These are phyloP conservation scores for Rhodomyrtus tomentosa DNA, from an alignment of 345 rosid species.

Conservation along the genomic window DNA sequence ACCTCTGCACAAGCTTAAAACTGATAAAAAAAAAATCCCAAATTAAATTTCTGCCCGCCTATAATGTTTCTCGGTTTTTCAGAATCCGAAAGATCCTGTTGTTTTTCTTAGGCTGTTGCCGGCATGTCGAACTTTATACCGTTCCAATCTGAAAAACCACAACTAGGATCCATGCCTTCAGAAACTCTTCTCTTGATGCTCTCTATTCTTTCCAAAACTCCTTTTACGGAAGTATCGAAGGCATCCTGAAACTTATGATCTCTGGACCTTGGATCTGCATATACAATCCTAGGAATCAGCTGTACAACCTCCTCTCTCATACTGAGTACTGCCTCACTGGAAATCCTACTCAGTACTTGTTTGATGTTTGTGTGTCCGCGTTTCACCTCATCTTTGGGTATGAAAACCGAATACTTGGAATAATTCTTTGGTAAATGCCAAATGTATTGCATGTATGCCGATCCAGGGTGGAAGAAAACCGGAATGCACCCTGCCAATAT, in stretches of 20 bases:
- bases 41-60: not conserved
- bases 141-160: slow-evolving; percentile 7
- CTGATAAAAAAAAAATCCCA: not conserved
- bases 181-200: slow-evolving; percentile 4
- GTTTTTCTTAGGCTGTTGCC: not conserved
- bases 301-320: slow-evolving; percentile 36
- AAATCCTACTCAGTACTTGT: slow-evolving; percentile 11
- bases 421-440: slow-evolving; percentile 39
- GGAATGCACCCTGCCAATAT: slow-evolving; percentile 53
- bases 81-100: not conserved
- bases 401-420: slow-evolving; percentile 31
- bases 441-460: slow-evolving; percentile 35
- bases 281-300: slow-evolving; percentile 40
- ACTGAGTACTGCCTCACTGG: slow-evolving; percentile 7
- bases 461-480: slow-evolving; percentile 47
- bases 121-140: not conserved
- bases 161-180: slow-evolving; percentile 13
- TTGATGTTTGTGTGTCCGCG: slow-evolving; percentile 7
- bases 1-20: not conserved
- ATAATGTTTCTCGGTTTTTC: not conserved
- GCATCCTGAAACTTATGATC: slow-evolving; percentile 30
- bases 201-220: slow-evolving; percentile 18
- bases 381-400: slow-evolving; percentile 18
- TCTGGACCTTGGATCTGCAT: slow-evolving; percentile 17
- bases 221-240: slow-evolving; percentile 30